phyloP scores from a whole-genome alignment of 106 monocot species.

The Triglochin maritima region DNA sequence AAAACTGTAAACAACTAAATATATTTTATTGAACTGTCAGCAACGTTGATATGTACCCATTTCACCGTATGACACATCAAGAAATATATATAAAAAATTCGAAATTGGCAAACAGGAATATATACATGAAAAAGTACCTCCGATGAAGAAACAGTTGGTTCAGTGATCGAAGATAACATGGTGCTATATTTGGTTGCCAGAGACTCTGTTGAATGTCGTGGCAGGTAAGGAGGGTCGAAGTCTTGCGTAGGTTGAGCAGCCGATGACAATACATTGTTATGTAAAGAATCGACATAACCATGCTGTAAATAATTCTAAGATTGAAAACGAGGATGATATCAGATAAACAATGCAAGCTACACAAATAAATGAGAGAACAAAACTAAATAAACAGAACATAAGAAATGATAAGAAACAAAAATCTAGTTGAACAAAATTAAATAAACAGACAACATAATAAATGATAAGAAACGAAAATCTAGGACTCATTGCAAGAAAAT shows the following conservation, averaged over 20 bases:
- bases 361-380: no score
- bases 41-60: not conserved
- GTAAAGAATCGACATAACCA: constrained; percentile 51
- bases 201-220: constrained; percentile 43
- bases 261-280: constrained; percentile 42
- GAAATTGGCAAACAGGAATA: not conserved
- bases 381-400: no score
- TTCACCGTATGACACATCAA: not conserved
- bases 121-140: constrained; percentile 36
- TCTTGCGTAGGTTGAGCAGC: constrained; percentile 39
- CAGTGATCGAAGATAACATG: constrained; percentile 42
- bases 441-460: no score
- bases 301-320: constrained; percentile 37
- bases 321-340: not conserved
- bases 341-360: not conserved
- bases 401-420: no score
- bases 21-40: no score
- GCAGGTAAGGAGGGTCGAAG: constrained; percentile 58
- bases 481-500: no score
- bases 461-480: no score
- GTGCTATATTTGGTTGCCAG: constrained; percentile 60
- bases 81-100: not conserved
- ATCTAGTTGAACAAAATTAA: no score
- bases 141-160: constrained; percentile 39
- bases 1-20: not conserved